These are phyloP conservation scores for Candida sp. DNA, from an alignment of 1,139 yeast species.

Conservation along the genomic window DNA sequence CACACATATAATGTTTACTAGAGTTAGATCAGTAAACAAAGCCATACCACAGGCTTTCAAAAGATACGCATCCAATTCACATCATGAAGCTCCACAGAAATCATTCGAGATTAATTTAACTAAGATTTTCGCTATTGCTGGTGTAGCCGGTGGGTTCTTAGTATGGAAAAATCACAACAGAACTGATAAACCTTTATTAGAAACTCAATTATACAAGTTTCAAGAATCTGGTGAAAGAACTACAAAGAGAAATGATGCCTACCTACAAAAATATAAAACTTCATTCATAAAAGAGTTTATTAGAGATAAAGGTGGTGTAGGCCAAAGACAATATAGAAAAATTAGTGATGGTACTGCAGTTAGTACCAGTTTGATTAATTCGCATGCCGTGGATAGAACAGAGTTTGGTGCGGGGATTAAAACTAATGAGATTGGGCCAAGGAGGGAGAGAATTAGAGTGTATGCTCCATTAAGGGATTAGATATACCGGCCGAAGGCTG, in stretches of 20 bases:
- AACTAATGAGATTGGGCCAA: constrained; percentile 43
- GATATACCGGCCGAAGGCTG: too few species aligned
- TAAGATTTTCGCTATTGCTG: constrained; percentile 42
- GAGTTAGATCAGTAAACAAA: constrained; percentile 4
- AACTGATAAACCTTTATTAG: constrained; percentile 36
- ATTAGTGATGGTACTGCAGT: constrained; percentile 23
- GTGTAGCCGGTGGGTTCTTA: constrained; percentile 34
- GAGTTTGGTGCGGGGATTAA: constrained; percentile 48
- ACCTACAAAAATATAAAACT: constrained; percentile 36
- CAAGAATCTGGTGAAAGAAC: constrained; percentile 35
- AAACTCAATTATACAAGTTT: constrained; percentile 32
- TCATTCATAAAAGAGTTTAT: constrained; percentile 42
- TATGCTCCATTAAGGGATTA: constrained; percentile 30
- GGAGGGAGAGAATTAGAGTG: constrained; percentile 39
- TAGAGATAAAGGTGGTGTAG: constrained; percentile 48
- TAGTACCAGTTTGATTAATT: constrained; percentile 35
- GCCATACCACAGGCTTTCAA: constrained; percentile 13
- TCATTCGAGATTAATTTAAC: constrained; percentile 37
- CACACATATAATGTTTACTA: constrained; percentile 7
- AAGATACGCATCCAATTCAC: constrained; percentile 32
- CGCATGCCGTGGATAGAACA: constrained; percentile 41
- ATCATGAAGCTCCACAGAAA: constrained; percentile 26
- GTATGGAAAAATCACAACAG: constrained; percentile 36
- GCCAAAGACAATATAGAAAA: constrained; percentile 41
- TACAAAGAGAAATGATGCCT: constrained; percentile 35